Percentiles rank a stretch among this genome's conserved stretches.
Conservation (phyloP, 2,329 filamentous ascomycete species). For the Cladobotryum mycophilum region DNA sequence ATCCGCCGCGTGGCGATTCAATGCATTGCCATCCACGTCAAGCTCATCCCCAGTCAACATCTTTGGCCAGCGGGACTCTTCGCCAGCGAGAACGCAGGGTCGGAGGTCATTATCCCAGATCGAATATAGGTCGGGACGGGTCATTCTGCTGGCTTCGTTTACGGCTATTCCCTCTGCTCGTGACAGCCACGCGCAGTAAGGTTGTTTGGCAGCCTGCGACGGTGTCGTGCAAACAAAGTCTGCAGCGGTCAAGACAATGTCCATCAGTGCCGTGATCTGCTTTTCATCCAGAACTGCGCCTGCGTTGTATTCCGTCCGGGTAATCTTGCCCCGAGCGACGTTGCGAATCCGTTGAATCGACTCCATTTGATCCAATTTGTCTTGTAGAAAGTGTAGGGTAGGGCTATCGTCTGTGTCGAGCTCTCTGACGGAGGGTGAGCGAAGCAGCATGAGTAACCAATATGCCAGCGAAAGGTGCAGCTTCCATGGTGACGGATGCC, state of each 20-base stretch:
- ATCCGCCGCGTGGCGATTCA: too few species aligned
- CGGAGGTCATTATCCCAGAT: too few species aligned
- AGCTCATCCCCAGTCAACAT: too few species aligned
- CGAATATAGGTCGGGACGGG: too few species aligned
- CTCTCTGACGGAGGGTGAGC: background rate
- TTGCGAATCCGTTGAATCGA: conserved; percentile 1
- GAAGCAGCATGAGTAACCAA: conserved; percentile 13
- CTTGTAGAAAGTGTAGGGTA: conserved; percentile 2
- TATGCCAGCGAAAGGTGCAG: conserved; percentile 10
- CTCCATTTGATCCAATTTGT: background rate
- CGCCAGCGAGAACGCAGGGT: too few species aligned
- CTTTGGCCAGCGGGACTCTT: too few species aligned
- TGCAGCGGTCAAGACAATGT: background rate
- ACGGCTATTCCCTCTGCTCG: too few species aligned
- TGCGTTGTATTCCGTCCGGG: background rate
- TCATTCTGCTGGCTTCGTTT: too few species aligned
- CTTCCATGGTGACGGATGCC: conserved; percentile 10
- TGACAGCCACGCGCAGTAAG: too few species aligned
- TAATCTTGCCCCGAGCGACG: conserved; percentile 2
- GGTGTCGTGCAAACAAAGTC: conserved; percentile 14
- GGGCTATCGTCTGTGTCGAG: conserved; percentile 6
- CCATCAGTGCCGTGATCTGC: background rate
- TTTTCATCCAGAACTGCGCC: background rate
- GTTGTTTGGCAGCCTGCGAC: background rate
- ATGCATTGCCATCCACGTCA: too few species aligned